Evolutionary conservation across 1,139 yeast species (phyloP), one percentile per base, ranked within the genome.

Genomic region (Saccharomyces hybrid): DNA sequence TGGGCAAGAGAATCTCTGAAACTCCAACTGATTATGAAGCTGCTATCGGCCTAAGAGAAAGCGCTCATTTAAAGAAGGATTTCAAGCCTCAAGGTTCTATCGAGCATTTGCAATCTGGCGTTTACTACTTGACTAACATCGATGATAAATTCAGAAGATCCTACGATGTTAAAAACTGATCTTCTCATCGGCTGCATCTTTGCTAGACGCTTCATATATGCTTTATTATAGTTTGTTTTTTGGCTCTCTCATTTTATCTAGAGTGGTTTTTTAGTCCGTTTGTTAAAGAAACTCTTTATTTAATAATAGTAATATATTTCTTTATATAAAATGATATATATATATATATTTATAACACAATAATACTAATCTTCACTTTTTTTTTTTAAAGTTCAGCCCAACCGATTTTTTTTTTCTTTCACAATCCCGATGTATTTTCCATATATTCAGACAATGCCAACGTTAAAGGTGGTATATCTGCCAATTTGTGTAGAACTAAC

Each of bases 101-200:
- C 63, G 96, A 88, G 27, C 76, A 80, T 68, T 75, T 95, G 65
- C 78, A 81, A 57, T 61, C 77, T 48, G 97, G 97, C 56, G 80
- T 91, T 56, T 95, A 88, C 77, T 95, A 93, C 75, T 80, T 95
- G 71, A 80, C 82, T 59, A 83, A 83, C 64, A 78, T 95, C 65
- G 95, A 91, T 73, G 98, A 90, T 71, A 88, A 81, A 77, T 95
- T 74, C 80, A 89, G 90, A 78, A 86, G 99, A 78, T 70, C 71
- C 57, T 91, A 91, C 70, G 84, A 79, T 57, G 71, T 81, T 64
- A 86, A 85, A 74, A 77, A 80, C 62, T 81, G 73, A 55, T 38
- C 24, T n/a, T 42, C 31, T 32, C 28, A 12, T 51, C 47, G 38
- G 32, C 28, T 47, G 19, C 38, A 31, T 47, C 6, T 9, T 38